A percentile compares a stretch with the other conserved stretches of the same genome.
These are phyloP conservation scores for Euphrasia confusa DNA, from an alignment of 257 asterid species.

Conservation along the genomic window DNA sequence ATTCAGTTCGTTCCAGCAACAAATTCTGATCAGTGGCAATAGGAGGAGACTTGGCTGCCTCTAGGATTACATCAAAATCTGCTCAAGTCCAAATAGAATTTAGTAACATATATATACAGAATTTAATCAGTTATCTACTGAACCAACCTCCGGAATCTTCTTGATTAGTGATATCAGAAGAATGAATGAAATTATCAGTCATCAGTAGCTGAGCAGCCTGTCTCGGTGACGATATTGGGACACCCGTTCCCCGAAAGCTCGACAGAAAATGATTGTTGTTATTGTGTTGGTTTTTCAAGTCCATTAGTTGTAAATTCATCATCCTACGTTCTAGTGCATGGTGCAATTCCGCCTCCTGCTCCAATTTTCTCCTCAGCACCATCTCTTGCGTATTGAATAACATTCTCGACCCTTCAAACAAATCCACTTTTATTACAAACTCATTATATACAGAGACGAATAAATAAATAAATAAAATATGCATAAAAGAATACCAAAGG, in stretches of 20 bases:
- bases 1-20: conserved; percentile 22
- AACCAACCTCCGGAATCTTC: conserved; percentile 56
- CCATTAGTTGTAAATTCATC: conserved; percentile 78
- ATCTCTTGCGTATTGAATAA: conserved; percentile 62
- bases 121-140: background rate
- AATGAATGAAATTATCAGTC: conserved; percentile 35
- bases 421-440: background rate
- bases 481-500: conserved; percentile 53
- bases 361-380: conserved; percentile 73
- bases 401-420: conserved; percentile 57
- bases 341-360: conserved; percentile 80
- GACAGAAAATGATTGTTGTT: conserved; percentile 44
- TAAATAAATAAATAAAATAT: background rate
- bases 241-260: conserved; percentile 26
- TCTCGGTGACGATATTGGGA: conserved; percentile 48
- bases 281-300: conserved; percentile 53
- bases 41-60: conserved; percentile 25
- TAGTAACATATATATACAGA: too few relatives aligned
- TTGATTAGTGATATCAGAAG: conserved; percentile 32
- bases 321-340: conserved; percentile 79
- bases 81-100: conserved; percentile 1
- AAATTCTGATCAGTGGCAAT: conserved; percentile 30
- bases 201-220: conserved; percentile 40
- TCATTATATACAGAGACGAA: background rate
- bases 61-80: conserved; percentile 41